Percentiles rank a stretch among this genome's conserved stretches.
phyloP scores from a whole-genome alignment of 176 grass and related monocot species.

The Oryza australiensis region DNA sequence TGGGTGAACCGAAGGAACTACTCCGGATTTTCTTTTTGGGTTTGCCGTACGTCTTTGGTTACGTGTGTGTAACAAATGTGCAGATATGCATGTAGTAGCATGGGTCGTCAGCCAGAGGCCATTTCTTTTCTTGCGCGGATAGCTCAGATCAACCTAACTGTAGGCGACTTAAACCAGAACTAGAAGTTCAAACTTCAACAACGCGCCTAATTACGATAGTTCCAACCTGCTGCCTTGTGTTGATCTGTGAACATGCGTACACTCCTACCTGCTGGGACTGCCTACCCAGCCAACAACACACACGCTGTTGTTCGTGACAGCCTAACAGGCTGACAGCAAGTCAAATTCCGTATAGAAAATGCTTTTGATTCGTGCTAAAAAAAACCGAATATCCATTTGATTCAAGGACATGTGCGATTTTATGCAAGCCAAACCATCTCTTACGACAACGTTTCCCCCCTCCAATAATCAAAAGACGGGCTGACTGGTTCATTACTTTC shows the following conservation, averaged over 20 bases:
- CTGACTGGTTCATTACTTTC: background rate
- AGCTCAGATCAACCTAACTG: background rate
- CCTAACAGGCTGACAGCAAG: background rate
- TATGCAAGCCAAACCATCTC: background rate
- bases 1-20: background rate
- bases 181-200: background rate
- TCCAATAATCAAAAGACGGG: background rate
- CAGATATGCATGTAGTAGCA: background rate
- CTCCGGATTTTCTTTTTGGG: background rate
- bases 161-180: background rate
- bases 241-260: background rate
- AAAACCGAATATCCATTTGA: background rate
- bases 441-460: background rate
- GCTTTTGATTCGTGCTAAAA: background rate
- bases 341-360: background rate
- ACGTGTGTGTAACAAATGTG: background rate
- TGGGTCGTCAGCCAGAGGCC: background rate
- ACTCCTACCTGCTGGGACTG: background rate
- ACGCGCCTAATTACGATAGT: slow-evolving; percentile 16
- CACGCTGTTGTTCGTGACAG: too few relatives aligned
- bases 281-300: background rate
- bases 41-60: background rate
- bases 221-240: background rate
- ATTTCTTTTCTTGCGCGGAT: background rate
- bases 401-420: background rate